Percentiles rank a stretch among this genome's conserved stretches.
Evolutionary conservation across 2,329 filamentous ascomycete species (phyloP).

Genomic region (Chaetomium sp.): DNA sequence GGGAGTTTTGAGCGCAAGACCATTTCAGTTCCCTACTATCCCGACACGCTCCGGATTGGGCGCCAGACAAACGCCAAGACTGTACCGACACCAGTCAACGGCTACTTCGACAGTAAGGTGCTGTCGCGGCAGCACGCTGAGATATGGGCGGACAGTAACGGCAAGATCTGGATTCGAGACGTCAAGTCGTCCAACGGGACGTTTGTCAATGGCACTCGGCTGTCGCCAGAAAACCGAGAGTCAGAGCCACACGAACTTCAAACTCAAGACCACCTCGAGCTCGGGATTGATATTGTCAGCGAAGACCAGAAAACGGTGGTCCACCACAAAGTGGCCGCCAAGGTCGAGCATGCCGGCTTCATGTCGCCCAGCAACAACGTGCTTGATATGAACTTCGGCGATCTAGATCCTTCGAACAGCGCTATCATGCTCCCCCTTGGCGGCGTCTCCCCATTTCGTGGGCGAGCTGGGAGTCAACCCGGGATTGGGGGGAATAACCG

Average conservation of each 20-base stretch:
- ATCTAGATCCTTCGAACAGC: slow-evolving; percentile 75
- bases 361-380: slow-evolving; percentile 68
- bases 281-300: slow-evolving; percentile 97
- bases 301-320: slow-evolving; percentile 98
- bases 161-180: slow-evolving; percentile 93
- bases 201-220: slow-evolving; percentile 85
- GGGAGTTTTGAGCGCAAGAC: slow-evolving; percentile 96
- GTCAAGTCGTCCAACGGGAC: slow-evolving; percentile 98
- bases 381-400: slow-evolving; percentile 84
- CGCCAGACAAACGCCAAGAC: slow-evolving; percentile 97
- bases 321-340: slow-evolving; percentile 95
- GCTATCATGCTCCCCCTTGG: slow-evolving; percentile 64
- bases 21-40: slow-evolving; percentile 84
- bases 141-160: slow-evolving; percentile 78
- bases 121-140: slow-evolving; percentile 94
- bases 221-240: slow-evolving; percentile 92
- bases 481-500: slow-evolving; percentile 57
- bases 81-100: slow-evolving; percentile 81
- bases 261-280: slow-evolving; percentile 83
- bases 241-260: slow-evolving; percentile 92
- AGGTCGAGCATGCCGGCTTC: slow-evolving; percentile 90
- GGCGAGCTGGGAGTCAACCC: slow-evolving; percentile 61
- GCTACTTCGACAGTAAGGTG: slow-evolving; percentile 97
- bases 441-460: slow-evolving; percentile 59
- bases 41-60: slow-evolving; percentile 91